Conservation (phyloP, 2,329 filamentous ascomycete genomes). For the Aurifilum marmelostoma region DNA sequence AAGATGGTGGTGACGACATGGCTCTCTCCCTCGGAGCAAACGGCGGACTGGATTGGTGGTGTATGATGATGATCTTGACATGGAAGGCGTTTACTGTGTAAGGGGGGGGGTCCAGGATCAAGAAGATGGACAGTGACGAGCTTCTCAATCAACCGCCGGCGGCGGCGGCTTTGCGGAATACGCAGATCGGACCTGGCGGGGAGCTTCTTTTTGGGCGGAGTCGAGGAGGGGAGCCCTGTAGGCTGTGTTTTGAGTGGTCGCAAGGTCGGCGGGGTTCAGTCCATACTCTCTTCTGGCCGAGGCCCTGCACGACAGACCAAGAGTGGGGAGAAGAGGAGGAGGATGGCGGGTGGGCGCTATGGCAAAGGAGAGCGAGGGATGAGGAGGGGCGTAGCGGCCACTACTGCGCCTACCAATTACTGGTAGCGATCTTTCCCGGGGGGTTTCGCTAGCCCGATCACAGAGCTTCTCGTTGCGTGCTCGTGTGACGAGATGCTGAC, state of each 20-base stretch:
- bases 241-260: neutral
- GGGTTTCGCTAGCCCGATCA: neutral
- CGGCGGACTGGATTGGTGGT: slow-evolving; percentile 69
- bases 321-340: neutral
- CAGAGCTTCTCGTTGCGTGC: neutral
- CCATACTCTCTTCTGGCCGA: neutral
- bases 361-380: neutral
- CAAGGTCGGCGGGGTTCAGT: neutral
- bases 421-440: neutral
- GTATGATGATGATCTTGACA: slow-evolving; percentile 87
- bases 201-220: neutral
- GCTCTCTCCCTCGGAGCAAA: slow-evolving; percentile 69
- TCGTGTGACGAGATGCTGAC: neutral
- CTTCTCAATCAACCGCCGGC: slow-evolving; percentile 75
- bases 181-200: neutral
- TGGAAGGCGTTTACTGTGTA: slow-evolving; percentile 74
- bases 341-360: neutral
- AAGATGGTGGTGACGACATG: slow-evolving; percentile 95
- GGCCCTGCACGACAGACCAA: neutral
- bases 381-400: neutral
- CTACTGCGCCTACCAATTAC: neutral
- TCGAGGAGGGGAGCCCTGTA: neutral
- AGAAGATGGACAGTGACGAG: slow-evolving; percentile 63
- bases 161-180: slow-evolving; percentile 71
- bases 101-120: slow-evolving; percentile 76